These are phyloP conservation scores for Pichia sp. DNA, from an alignment of 1,139 yeast genomes.

Conservation along the genomic window DNA sequence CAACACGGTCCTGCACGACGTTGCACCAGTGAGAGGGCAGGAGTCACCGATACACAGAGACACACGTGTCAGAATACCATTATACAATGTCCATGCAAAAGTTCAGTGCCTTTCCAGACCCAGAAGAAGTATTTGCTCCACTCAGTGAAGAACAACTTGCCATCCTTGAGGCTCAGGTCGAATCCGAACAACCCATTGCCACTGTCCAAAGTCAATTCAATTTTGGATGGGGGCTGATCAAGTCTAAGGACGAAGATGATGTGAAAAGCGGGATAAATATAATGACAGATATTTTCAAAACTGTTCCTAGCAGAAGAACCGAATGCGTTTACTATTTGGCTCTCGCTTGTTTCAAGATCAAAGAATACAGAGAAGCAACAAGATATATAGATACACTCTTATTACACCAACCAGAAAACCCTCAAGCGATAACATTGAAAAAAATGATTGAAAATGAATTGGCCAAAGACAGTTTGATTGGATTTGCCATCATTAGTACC, in stretches of 20 bases:
- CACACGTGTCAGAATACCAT: too few relatives aligned
- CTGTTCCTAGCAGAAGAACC: conserved; percentile 75
- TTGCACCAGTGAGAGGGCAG: too few relatives aligned
- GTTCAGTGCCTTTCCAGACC: conserved; percentile 26
- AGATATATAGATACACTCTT: conserved; percentile 76
- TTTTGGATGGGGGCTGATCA: conserved; percentile 93
- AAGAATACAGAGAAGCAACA: conserved; percentile 82
- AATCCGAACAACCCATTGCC: conserved; percentile 73
- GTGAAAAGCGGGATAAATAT: conserved; percentile 66
- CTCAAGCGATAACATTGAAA: conserved; percentile 38
- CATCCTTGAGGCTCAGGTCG: conserved; percentile 69
- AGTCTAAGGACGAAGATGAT: conserved; percentile 59
- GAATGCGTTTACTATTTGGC: conserved; percentile 87
- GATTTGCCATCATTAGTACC: conserved; percentile 82
- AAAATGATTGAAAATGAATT: conserved; percentile 78
- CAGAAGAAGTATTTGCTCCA: conserved; percentile 40
- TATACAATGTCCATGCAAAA: conserved; percentile 3
- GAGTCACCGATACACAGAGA: too few relatives aligned
- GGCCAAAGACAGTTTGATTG: conserved; percentile 81
- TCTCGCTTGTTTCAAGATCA: conserved; percentile 81
- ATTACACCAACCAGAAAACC: conserved; percentile 74
- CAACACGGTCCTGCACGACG: too few relatives aligned
- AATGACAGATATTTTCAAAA: conserved; percentile 67
- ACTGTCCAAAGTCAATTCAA: conserved; percentile 83
- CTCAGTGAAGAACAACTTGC: conserved; percentile 70